Conservation (phyloP, 108 stramenopile genomes). For the Epipyxis sp. region DNA sequence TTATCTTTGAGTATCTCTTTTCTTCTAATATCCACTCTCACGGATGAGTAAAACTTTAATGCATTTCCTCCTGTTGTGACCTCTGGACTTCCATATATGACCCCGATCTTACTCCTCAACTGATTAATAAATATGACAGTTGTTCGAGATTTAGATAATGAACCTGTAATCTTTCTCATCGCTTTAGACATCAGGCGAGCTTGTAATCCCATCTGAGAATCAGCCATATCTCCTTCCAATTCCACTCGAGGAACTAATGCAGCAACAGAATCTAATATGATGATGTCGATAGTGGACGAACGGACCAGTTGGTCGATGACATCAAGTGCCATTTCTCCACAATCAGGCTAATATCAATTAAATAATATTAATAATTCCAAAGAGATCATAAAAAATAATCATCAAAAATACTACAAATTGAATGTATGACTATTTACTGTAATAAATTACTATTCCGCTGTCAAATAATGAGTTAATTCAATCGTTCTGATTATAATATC, state of each 20-base stretch:
- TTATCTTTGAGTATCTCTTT: conserved; percentile 46
- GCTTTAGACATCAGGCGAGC: conserved; percentile 95
- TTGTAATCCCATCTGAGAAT: conserved; percentile 52
- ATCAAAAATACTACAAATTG: background rate
- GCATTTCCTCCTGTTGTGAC: conserved; percentile 93
- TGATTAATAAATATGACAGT: conserved; percentile 9
- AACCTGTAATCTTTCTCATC: conserved; percentile 85
- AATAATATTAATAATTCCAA: background rate
- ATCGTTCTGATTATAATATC: too few species aligned
- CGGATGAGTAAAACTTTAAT: conserved; percentile 84
- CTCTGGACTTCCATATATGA: conserved; percentile 86
- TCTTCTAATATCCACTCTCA: conserved; percentile 56
- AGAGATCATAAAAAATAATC: background rate
- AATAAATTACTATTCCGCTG: too few species aligned
- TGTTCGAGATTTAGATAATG: conserved; percentile 47
- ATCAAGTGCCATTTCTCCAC: conserved; percentile 94
- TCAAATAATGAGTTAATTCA: too few species aligned
- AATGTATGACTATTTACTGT: too few species aligned
- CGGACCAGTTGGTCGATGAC: conserved; percentile 90
- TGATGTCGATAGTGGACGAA: conserved; percentile 80
- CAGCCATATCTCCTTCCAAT: conserved; percentile 58
- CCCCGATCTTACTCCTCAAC: conserved; percentile 57
- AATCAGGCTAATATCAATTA: conserved; percentile 68
- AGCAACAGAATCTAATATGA: conserved; percentile 89
- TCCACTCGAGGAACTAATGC: conserved; percentile 93